A percentile compares a stretch with the other conserved stretches of the same genome.
phyloP scores from a whole-genome alignment of 805 yeast species.

The Metschnikowia vanudenii region DNA sequence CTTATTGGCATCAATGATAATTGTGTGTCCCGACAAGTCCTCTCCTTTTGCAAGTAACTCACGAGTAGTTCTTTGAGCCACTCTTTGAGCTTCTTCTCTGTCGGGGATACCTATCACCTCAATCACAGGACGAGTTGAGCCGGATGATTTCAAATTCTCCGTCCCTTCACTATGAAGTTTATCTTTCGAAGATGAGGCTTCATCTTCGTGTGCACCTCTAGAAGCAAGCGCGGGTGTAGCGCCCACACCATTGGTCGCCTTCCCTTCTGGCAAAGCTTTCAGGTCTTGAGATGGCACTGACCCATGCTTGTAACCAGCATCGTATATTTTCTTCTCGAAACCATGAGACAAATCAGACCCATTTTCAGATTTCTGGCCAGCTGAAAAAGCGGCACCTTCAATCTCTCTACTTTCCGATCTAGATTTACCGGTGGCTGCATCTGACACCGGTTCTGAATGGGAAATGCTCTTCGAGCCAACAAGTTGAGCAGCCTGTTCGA shows the following conservation, averaged over 20 bases:
- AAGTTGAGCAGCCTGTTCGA: constrained; percentile 2
- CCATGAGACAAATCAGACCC: neutral
- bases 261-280: neutral
- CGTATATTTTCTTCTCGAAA: constrained; percentile 5
- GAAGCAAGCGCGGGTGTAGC: constrained; percentile 3
- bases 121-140: constrained; percentile 19
- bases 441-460: neutral
- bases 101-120: constrained; percentile 38
- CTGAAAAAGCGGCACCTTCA: constrained; percentile 4
- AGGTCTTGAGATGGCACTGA: neutral
- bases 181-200: neutral
- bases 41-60: constrained; percentile 32
- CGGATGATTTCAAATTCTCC: neutral
- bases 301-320: constrained; percentile 2
- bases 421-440: constrained; percentile 3
- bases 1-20: constrained; percentile 34
- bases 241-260: neutral
- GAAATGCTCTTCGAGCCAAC: neutral
- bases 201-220: neutral
- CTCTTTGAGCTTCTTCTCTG: constrained; percentile 27
- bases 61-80: constrained; percentile 33
- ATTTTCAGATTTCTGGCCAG: neutral
- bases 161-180: neutral
- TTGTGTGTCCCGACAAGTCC: constrained; percentile 33
- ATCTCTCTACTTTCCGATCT: constrained; percentile 5